Percentiles rank a stretch among this genome's conserved stretches.
These are phyloP conservation scores for Boletus eberwhitei DNA, from an alignment of 768 basidiomycete genomes.

Conservation along the genomic window DNA sequence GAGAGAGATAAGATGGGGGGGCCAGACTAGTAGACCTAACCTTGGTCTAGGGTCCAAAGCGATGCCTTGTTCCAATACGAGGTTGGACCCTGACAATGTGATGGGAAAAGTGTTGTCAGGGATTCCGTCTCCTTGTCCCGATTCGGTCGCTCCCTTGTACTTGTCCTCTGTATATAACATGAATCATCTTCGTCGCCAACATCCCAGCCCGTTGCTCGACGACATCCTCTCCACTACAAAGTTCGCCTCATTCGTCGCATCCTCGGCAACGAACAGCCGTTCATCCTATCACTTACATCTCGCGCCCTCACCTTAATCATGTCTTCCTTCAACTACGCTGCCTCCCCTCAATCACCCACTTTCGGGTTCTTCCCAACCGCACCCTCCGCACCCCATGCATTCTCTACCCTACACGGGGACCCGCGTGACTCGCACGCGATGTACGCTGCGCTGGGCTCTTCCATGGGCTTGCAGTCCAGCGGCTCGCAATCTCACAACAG, in stretches of 20 bases:
- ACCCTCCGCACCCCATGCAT: conserved; percentile 55
- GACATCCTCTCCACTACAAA: conserved; percentile 7
- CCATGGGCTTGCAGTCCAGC: conserved; percentile 25
- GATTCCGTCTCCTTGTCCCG: conserved; percentile 1
- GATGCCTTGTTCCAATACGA: conserved; percentile 16
- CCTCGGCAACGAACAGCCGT: not conserved
- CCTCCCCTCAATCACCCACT: conserved; percentile 50
- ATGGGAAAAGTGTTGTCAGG: not conserved
- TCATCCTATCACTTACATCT: not conserved
- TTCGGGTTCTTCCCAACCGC: conserved; percentile 58
- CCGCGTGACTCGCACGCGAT: conserved; percentile 59
- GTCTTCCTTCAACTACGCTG: conserved; percentile 43
- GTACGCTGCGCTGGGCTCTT: conserved; percentile 48
- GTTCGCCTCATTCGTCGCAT: conserved; percentile 5
- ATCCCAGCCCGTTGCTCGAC: conserved; percentile 7
- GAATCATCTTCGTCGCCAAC: conserved; percentile 2
- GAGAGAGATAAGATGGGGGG: not conserved
- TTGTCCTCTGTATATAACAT: conserved; percentile 27
- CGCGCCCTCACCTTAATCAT: conserved; percentile 19
- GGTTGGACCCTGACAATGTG: conserved; percentile 9
- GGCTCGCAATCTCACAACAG: conserved; percentile 22
- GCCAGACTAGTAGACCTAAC: not conserved
- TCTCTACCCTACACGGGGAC: conserved; percentile 53
- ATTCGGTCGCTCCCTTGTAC: conserved; percentile 27
- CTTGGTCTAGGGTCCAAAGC: not conserved